phyloP scores from a whole-genome alignment of 371 early-diverging fungal genomes.

The Thermomucor indicae-seudaticae region DNA sequence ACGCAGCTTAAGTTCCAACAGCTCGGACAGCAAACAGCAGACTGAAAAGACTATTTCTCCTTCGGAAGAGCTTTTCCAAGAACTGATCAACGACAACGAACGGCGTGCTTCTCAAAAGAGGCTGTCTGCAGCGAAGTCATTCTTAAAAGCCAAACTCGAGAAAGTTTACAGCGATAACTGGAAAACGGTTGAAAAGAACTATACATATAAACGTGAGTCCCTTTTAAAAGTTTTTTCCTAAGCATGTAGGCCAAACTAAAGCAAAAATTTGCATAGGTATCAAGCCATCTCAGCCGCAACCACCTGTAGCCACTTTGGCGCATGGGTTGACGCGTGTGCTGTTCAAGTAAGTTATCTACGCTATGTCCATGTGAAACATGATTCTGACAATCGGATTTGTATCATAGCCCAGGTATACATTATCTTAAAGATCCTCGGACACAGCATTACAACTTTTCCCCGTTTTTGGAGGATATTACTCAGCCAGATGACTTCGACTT shows the following conservation, averaged over 20 bases:
- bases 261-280: neutral
- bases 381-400: neutral
- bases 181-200: too few relatives aligned
- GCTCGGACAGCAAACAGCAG: too few relatives aligned
- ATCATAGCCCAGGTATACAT: conserved; percentile 77
- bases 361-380: neutral
- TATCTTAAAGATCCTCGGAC: conserved; percentile 79
- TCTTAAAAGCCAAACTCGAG: too few relatives aligned
- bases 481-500: conserved; percentile 81
- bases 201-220: too few relatives aligned
- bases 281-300: conserved; percentile 3
- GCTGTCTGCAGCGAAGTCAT: too few relatives aligned
- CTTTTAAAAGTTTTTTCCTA: too few relatives aligned
- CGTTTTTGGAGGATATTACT: conserved; percentile 71
- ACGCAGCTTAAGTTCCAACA: too few relatives aligned
- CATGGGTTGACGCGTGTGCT: conserved; percentile 81
- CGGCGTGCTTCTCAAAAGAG: too few relatives aligned
- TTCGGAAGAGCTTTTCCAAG: too few relatives aligned
- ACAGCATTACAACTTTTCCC: conserved; percentile 74
- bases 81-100: too few relatives aligned
- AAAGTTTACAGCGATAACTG: too few relatives aligned
- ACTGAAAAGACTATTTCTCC: too few relatives aligned
- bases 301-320: conserved; percentile 46
- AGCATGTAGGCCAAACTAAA: neutral
- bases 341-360: conserved; percentile 58